Conservation (phyloP, 1,284 basidiomycete species). For the Cerioporus squamosus region DNA sequence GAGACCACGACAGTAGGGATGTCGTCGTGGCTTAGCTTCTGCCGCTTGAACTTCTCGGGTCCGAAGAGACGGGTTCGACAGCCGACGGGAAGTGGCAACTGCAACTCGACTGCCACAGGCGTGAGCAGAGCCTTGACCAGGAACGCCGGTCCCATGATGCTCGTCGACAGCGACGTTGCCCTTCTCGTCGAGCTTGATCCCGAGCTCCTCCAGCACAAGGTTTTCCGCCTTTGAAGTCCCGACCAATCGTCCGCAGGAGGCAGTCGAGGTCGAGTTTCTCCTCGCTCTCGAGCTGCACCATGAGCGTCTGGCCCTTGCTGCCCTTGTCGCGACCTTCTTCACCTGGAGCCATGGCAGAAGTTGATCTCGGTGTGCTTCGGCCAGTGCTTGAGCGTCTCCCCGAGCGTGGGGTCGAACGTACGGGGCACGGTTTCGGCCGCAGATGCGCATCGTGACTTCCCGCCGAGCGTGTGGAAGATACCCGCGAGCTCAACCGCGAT, state of each 20-base stretch:
- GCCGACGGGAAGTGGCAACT: conserved; percentile 91
- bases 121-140: conserved; percentile 86
- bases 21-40: conserved; percentile 89
- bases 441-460: conserved; percentile 94
- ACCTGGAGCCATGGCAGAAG: conserved; percentile 84
- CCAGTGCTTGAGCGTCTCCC: conserved; percentile 90
- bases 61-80: conserved; percentile 94
- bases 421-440: conserved; percentile 89
- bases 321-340: conserved; percentile 79
- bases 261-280: conserved; percentile 85
- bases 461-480: conserved; percentile 84
- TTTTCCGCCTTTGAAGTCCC: conserved; percentile 81
- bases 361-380: conserved; percentile 93
- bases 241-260: conserved; percentile 95
- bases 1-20: conserved; percentile 96
- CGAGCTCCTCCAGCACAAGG: conserved; percentile 80
- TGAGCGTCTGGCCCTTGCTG: conserved; percentile 67
- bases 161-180: conserved; percentile 91
- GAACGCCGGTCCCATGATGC: conserved; percentile 84
- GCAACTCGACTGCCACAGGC: too few relatives aligned
- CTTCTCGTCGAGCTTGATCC: conserved; percentile 77
- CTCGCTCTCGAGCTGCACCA: conserved; percentile 72
- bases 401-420: conserved; percentile 89
- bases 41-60: conserved; percentile 79
- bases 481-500: conserved; percentile 96